Evolutionary conservation across 805 yeast species (phyloP).

Genomic region (Starmerella davenportii): DNA sequence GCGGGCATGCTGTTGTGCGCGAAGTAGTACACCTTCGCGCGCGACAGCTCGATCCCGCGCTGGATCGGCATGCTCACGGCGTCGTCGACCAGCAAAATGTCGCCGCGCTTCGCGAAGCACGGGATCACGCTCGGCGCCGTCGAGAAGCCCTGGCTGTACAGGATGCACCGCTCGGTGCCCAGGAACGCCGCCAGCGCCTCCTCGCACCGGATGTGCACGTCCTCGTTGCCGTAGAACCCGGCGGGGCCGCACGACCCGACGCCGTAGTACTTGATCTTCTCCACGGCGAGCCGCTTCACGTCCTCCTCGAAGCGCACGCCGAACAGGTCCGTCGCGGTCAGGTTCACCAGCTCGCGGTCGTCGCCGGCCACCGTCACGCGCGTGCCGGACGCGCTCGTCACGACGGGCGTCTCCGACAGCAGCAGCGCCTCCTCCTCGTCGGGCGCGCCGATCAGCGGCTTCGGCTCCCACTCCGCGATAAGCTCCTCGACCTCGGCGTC

Average conservation of each 20-base stretch:
- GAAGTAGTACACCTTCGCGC: slow-evolving; percentile 63
- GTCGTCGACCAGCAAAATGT: slow-evolving; percentile 71
- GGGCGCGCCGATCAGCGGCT: slow-evolving; percentile 43
- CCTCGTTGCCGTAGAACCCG: slow-evolving; percentile 90
- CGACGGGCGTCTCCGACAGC: slow-evolving; percentile 42
- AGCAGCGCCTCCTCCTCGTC: slow-evolving; percentile 30
- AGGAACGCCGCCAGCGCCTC: slow-evolving; percentile 56
- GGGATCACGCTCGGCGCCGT: slow-evolving; percentile 80
- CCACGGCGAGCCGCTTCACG: slow-evolving; percentile 37
- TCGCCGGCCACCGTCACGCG: slow-evolving; percentile 20
- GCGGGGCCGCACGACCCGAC: slow-evolving; percentile 99
- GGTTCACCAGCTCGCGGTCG: slow-evolving; percentile 34
- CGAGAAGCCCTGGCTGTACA: slow-evolving; percentile 85
- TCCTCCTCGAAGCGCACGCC: slow-evolving; percentile 34
- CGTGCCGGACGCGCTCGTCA: slow-evolving; percentile 36
- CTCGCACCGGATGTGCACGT: slow-evolving; percentile 67
- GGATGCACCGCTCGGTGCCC: slow-evolving; percentile 58
- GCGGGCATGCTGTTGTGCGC: slow-evolving; percentile 81
- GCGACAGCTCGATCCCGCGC: slow-evolving; percentile 70
- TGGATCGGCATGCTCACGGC: slow-evolving; percentile 61
- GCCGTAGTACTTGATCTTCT: slow-evolving; percentile 51
- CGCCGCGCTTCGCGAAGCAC: slow-evolving; percentile 90
- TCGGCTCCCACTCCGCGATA: slow-evolving; percentile 84
- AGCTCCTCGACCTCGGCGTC: slow-evolving; percentile 58
- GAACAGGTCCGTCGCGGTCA: slow-evolving; percentile 57